Evolutionary conservation across 495 filamentous ascomycete genomes (phyloP).

Genomic region (Penicillium ochrochloron): DNA sequence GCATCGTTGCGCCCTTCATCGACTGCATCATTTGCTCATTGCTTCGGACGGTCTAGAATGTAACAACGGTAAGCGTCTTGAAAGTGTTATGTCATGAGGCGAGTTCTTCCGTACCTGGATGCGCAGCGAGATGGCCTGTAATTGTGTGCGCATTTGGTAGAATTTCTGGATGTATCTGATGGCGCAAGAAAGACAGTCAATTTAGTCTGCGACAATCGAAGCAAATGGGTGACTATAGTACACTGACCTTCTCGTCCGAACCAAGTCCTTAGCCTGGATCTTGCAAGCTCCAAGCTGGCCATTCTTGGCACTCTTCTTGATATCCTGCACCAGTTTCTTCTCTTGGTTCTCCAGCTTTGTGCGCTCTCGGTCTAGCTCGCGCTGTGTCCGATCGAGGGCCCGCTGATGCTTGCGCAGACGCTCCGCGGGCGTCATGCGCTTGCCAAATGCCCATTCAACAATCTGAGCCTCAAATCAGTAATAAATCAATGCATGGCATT

Average conservation of each 20-base stretch:
- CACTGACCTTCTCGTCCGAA: conserved; percentile 80
- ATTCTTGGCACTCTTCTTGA: conserved; percentile 97
- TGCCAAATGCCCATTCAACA: conserved; percentile 98
- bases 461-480: conserved; percentile 58
- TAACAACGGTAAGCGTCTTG: conserved; percentile 13
- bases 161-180: conserved; percentile 94
- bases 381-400: conserved; percentile 93
- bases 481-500: not conserved
- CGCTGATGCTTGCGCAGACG: conserved; percentile 96
- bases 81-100: too few relatives aligned
- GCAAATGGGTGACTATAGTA: not conserved
- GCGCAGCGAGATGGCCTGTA: conserved; percentile 92
- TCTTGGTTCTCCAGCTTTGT: conserved; percentile 97
- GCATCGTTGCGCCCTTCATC: conserved; percentile 95
- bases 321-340: conserved; percentile 93
- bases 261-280: conserved; percentile 96
- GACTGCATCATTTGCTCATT: conserved; percentile 99
- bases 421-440: conserved; percentile 96
- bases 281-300: conserved; percentile 95
- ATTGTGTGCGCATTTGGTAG: conserved; percentile 94
- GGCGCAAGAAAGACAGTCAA: conserved; percentile 9
- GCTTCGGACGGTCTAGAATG: conserved; percentile 82
- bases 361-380: conserved; percentile 91
- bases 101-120: conserved; percentile 71
- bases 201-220: not conserved